phyloP scores from a whole-genome alignment of 2,329 filamentous ascomycete genomes.

The Beauveria australis region DNA sequence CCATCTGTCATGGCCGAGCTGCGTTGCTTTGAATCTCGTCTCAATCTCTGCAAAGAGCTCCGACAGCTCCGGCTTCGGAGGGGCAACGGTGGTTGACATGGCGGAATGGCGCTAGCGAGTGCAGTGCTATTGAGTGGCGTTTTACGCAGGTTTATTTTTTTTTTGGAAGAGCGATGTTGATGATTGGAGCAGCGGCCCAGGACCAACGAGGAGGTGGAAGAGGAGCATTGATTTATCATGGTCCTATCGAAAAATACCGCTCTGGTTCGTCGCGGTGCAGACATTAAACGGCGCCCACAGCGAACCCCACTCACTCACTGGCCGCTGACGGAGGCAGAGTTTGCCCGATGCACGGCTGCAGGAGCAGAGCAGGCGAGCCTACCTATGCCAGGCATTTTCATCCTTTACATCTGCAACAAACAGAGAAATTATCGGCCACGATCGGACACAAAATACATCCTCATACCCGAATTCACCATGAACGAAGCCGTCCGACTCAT shows the following conservation, averaged over 20 bases:
- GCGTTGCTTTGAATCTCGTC: neutral
- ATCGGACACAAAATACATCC: no score
- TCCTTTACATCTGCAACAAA: neutral
- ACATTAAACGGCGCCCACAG: neutral
- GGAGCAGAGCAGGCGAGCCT: neutral
- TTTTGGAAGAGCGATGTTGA: no score
- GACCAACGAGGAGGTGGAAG: neutral
- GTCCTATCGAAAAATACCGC: neutral
- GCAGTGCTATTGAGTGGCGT: neutral
- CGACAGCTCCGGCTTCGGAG: slow-evolving; percentile 4
- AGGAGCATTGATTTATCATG: no score
- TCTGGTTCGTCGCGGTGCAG: no score
- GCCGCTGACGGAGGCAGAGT: neutral
- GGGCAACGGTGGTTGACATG: neutral
- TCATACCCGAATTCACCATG: neutral
- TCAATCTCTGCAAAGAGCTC: slow-evolving; percentile 6
- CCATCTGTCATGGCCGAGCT: slow-evolving; percentile 9
- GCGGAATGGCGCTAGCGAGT: neutral
- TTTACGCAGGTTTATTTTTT: neutral
- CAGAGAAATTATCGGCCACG: no score
- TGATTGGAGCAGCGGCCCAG: neutral
- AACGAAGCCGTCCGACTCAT: neutral
- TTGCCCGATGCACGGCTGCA: slow-evolving; percentile 1
- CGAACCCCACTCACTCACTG: neutral
- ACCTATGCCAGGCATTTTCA: neutral